These are phyloP conservation scores for Coniochaeta sp. DNA, from an alignment of 2,329 filamentous ascomycete genomes.

Conservation along the genomic window DNA sequence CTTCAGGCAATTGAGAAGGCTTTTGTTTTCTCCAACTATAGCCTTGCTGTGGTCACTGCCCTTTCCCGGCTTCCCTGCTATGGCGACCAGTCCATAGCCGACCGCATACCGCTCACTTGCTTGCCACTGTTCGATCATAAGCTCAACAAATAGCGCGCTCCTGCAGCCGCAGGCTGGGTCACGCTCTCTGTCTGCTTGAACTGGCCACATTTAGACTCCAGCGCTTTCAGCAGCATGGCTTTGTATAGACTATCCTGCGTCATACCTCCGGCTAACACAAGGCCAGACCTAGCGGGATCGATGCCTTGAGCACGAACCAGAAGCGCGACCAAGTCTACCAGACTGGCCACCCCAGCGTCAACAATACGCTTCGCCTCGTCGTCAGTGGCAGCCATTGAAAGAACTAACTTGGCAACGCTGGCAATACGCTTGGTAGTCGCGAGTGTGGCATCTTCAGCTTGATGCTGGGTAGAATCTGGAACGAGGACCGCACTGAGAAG, in stretches of 20 bases:
- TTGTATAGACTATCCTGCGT: conserved; percentile 12
- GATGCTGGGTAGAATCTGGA: conserved; percentile 3
- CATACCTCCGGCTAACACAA: conserved; percentile 15
- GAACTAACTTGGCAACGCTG: conserved; percentile 10
- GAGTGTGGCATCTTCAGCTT: conserved; percentile 3
- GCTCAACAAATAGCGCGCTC: conserved; percentile 5
- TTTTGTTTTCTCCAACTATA: too few species aligned
- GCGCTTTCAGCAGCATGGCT: conserved; percentile 2
- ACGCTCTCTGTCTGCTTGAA: conserved; percentile 10
- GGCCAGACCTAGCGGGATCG: conserved; percentile 6
- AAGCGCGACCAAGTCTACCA: conserved; percentile 9
- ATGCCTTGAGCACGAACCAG: conserved; percentile 10
- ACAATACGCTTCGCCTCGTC: conserved; percentile 12
- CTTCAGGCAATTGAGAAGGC: too few species aligned
- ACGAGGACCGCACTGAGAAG: conserved; percentile 13
- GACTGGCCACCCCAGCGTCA: conserved; percentile 9
- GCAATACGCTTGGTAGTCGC: conserved; percentile 12
- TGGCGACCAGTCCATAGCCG: neutral
- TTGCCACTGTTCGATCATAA: too few species aligned
- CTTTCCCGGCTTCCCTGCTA: too few species aligned
- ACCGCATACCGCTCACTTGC: too few species aligned
- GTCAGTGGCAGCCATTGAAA: conserved; percentile 8
- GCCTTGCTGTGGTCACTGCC: too few species aligned
- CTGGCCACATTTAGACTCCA: conserved; percentile 7
- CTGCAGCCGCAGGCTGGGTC: conserved; percentile 9